Evolutionary conservation across 2,329 filamentous ascomycete genomes (phyloP).

Genomic region (Periconia macrospinosa): DNA sequence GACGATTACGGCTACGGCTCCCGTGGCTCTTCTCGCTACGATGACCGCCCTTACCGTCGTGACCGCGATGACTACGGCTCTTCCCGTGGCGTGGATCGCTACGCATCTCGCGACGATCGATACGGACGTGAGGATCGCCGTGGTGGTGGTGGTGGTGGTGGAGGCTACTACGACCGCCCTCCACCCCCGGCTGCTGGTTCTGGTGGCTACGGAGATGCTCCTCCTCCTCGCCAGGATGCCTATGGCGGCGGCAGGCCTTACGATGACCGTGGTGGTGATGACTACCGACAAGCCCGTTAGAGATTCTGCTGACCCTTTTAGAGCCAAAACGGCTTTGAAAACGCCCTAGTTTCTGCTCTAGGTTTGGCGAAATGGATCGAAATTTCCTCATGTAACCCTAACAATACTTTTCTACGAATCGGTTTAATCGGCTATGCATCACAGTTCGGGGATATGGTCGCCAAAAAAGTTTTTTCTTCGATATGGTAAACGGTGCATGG

Average conservation of each 20-base stretch:
- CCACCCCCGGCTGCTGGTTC: constrained; percentile 34
- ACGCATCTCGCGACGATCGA: constrained; percentile 66
- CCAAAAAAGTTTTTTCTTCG: constrained; percentile 40
- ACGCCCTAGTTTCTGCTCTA: constrained; percentile 20
- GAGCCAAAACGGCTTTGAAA: constrained; percentile 42
- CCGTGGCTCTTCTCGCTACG: constrained; percentile 40
- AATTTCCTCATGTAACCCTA: constrained; percentile 40
- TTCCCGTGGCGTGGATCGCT: constrained; percentile 51
- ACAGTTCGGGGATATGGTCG: constrained; percentile 37
- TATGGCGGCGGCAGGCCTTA: constrained; percentile 44
- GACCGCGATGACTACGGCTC: constrained; percentile 46
- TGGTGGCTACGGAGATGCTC: constrained; percentile 38
- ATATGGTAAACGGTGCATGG: constrained; percentile 38
- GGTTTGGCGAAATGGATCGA: constrained; percentile 28
- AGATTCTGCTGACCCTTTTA: constrained; percentile 34
- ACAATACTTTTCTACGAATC: constrained; percentile 37
- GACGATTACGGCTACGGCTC: constrained; percentile 45
- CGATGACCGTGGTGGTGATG: constrained; percentile 44
- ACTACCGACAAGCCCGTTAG: constrained; percentile 50
- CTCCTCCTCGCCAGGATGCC: constrained; percentile 40
- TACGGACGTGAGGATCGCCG: constrained; percentile 50
- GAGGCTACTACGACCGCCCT: constrained; percentile 59
- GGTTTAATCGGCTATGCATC: constrained; percentile 43
- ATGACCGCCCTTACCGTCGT: constrained; percentile 46
- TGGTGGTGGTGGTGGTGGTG: constrained; percentile 57